phyloP scores from a whole-genome alignment of 257 asterid species.

The Przewalskia tangutica region DNA sequence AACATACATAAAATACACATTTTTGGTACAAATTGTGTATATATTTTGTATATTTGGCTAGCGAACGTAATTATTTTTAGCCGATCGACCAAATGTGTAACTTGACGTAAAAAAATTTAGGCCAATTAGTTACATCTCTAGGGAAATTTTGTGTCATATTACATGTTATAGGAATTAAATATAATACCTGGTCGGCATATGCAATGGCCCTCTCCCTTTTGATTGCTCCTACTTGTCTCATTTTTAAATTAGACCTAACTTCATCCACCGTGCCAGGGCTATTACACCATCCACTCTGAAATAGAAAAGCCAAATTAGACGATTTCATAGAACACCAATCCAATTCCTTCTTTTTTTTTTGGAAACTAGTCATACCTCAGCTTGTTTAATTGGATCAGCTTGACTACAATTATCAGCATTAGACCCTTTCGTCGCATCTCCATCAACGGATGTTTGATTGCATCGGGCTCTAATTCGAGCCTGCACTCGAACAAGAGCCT shows the following conservation, averaged over 20 bases:
- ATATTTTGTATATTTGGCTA: no score
- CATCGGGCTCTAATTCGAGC: slow-evolving; percentile 69
- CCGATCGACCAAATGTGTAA: no score
- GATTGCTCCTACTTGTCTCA: slow-evolving; percentile 79
- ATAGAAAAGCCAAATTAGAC: background rate
- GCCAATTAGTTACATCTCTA: background rate
- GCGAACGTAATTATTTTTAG: no score
- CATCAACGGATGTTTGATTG: slow-evolving; percentile 28
- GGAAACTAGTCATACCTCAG: slow-evolving; percentile 44
- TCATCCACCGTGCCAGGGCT: slow-evolving; percentile 62
- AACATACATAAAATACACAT: no score
- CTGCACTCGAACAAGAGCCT: slow-evolving; percentile 76
- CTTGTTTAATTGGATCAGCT: slow-evolving; percentile 34
- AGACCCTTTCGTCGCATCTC: slow-evolving; percentile 1
- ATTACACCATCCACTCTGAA: slow-evolving; percentile 81
- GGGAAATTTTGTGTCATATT: background rate
- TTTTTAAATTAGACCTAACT: slow-evolving; percentile 60
- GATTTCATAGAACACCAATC: background rate
- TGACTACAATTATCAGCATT: slow-evolving; percentile 7
- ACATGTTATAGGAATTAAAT: background rate
- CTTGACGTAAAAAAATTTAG: no score
- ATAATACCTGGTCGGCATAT: slow-evolving; percentile 64
- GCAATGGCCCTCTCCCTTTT: slow-evolving; percentile 81
- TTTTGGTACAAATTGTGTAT: no score
- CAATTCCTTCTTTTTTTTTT: background rate